Base-by-base conservation (phyloP, 2,329 filamentous ascomycete genomes). In the Chrysoporthe austroafricana region DNA sequence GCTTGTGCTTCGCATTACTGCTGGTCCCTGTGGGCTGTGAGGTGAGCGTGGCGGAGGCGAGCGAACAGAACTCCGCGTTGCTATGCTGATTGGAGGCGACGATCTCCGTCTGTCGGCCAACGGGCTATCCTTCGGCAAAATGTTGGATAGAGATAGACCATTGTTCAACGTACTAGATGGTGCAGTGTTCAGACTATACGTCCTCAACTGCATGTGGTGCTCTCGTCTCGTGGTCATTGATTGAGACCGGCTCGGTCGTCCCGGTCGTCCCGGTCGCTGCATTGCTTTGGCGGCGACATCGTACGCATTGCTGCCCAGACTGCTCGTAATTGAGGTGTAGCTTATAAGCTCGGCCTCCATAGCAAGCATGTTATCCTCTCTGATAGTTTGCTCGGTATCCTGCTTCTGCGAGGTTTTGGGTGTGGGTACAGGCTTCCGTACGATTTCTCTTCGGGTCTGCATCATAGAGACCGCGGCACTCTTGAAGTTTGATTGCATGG, bases 11-110 rank as follows among this genome's bases (percentile, higher is more conserved):
- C 74, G 73, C 42, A 76, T 66, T 62, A 71, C 69, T 67, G 74
- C 63, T 8, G 71, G 69, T 50, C 66, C 71, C 16, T 77, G 74
- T 2, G 78, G 76, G 2, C 77, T 79, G 14, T 78, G 78, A 48
- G 77, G 76, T 5, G 80, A 73, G 36, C 80, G 78, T 13, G 77
- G 71, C 14, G 78, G 76, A 16, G 76, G 75, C 14, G 76, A 77
- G 16, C 75, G 72, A 9, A 74, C 71, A 7, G 77, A 74, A 42
- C 77, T 80, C 36, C 80, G 77, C 4, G 79, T 81, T n/a, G 76
- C 76, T 75, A 83, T 79, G 71, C 79, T 83, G 39, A 83, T 76
- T 0, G 82, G 80, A 0, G 80, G 79, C 3, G 79, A 77, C 0
- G 78, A 77, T 64, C 73, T 79, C 11, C 76, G 72, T 66, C 74